Conservation (phyloP, 2,329 filamentous ascomycete genomes). For the Phialophora verrucosa region DNA sequence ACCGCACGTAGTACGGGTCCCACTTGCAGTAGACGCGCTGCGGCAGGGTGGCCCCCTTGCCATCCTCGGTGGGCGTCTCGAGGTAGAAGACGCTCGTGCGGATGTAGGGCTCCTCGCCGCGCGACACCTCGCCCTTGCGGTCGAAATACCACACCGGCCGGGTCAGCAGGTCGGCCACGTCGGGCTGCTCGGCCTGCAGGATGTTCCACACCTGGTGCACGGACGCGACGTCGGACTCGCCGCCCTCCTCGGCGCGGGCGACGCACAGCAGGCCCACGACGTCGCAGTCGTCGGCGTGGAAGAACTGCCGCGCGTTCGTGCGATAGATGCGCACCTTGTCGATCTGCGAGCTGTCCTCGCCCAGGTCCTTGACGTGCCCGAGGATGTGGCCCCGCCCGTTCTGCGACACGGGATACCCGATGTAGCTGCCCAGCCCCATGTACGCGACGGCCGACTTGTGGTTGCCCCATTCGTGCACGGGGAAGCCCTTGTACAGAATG, state of each 20-base stretch:
- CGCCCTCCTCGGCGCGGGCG: slow-evolving; percentile 77
- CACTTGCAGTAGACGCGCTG: slow-evolving; percentile 78
- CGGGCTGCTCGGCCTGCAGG: slow-evolving; percentile 74
- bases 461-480: slow-evolving; percentile 74
- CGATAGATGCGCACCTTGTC: slow-evolving; percentile 89
- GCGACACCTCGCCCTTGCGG: slow-evolving; percentile 80
- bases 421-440: slow-evolving; percentile 83
- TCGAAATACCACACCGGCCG: slow-evolving; percentile 90
- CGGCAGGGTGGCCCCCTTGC: slow-evolving; percentile 36
- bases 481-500: slow-evolving; percentile 85
- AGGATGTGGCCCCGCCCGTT: slow-evolving; percentile 85
- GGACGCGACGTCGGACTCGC: slow-evolving; percentile 81
- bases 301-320: slow-evolving; percentile 83
- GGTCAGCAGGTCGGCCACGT: slow-evolving; percentile 76
- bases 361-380: slow-evolving; percentile 87
- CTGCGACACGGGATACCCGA: slow-evolving; percentile 87
- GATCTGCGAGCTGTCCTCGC: slow-evolving; percentile 79
- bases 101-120: slow-evolving; percentile 77
- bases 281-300: slow-evolving; percentile 83
- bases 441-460: slow-evolving; percentile 86
- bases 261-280: slow-evolving; percentile 84
- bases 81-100: slow-evolving; percentile 75
- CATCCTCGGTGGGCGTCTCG: slow-evolving; percentile 59
- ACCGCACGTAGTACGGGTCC: slow-evolving; percentile 87
- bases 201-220: slow-evolving; percentile 82